Evolutionary conservation across 495 filamentous ascomycete species (phyloP).

Genomic region (Tuber aestivum): DNA sequence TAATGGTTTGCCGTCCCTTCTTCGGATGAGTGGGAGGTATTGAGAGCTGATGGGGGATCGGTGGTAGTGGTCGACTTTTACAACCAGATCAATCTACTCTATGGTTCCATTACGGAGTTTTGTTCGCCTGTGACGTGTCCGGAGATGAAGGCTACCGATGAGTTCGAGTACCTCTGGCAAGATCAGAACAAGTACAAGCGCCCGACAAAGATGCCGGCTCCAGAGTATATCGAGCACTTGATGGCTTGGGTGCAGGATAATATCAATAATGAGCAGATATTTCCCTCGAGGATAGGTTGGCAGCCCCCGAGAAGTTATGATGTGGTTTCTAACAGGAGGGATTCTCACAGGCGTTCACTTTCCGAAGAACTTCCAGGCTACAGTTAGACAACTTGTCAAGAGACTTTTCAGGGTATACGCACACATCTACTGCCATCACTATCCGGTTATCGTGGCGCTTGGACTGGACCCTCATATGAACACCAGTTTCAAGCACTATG

Average conservation of each 20-base stretch:
- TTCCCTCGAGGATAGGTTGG: constrained; percentile 83
- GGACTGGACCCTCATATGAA: constrained; percentile 96
- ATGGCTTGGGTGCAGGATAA: constrained; percentile 95
- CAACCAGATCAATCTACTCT: constrained; percentile 98
- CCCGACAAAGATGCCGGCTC: constrained; percentile 95
- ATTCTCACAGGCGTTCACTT: constrained; percentile 71
- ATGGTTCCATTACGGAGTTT: constrained; percentile 97
- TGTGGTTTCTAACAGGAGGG: neutral
- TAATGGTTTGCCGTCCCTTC: constrained; percentile 60
- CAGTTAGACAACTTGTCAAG: constrained; percentile 93
- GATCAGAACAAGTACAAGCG: constrained; percentile 74
- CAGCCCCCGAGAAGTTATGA: neutral
- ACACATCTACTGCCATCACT: constrained; percentile 99
- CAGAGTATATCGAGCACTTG: constrained; percentile 92
- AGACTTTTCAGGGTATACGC: constrained; percentile 97
- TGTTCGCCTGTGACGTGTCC: constrained; percentile 94
- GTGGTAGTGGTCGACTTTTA: constrained; percentile 93
- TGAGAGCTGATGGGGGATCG: constrained; percentile 16
- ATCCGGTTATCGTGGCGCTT: constrained; percentile 89
- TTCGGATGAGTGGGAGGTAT: constrained; percentile 8
- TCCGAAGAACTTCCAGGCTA: constrained; percentile 80
- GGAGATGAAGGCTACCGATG: constrained; percentile 99
- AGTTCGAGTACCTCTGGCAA: constrained; percentile 99
- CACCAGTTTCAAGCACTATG: constrained; percentile 99
- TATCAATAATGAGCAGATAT: constrained; percentile 91